Evolutionary conservation across 2,329 filamentous ascomycete genomes (phyloP), one percentile per base, ranked within the genome.

Genomic region (Emmonsiellopsis sp.): DNA sequence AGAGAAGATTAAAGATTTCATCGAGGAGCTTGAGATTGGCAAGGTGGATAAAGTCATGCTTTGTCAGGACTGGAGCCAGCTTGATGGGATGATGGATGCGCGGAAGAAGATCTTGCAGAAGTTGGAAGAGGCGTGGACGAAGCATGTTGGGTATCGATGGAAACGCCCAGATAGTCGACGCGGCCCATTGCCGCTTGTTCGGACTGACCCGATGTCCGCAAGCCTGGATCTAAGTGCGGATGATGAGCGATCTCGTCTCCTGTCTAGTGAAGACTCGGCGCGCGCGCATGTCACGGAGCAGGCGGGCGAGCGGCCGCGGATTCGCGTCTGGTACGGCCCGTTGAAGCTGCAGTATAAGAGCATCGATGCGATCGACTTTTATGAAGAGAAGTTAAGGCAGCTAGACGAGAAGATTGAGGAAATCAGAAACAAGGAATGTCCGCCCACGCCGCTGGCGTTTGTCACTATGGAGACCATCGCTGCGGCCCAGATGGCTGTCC

Each of bases 401-500:
- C 70, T 94, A 2, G 92, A 98, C 60, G 86, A 88, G 48, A 79
- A 84, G 59, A 89, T 98, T 50, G 70, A 72, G 7, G 71, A 72
- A 7, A 82, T 89, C 9, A 82, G 93, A 31, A 82, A 83, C 63
- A 87, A 88, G 67, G 79, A 86, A 3, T 97, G 90, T 62, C 74
- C 79, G 5, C 78, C 93, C 0, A 91, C 85, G 0, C 86, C 92
- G 48, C 79, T 94, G 56, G 94, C 94, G 1, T 96, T 98, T 68
- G 88, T 98, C 40, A 97, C 93, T 0, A 94, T 98, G 89, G 89
- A 96, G 72, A 93, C 89, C 3, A 93, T 95, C 49, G 88, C 91
- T 11, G 86, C 91, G 16, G 83, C 81, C 58, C 93, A 98, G 73
- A 95, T 97, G 90, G 89, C 91, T 26, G 89, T 95, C 43, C 93